phyloP scores from a whole-genome alignment of 257 asterid species.

The Scutellaria barbata region DNA sequence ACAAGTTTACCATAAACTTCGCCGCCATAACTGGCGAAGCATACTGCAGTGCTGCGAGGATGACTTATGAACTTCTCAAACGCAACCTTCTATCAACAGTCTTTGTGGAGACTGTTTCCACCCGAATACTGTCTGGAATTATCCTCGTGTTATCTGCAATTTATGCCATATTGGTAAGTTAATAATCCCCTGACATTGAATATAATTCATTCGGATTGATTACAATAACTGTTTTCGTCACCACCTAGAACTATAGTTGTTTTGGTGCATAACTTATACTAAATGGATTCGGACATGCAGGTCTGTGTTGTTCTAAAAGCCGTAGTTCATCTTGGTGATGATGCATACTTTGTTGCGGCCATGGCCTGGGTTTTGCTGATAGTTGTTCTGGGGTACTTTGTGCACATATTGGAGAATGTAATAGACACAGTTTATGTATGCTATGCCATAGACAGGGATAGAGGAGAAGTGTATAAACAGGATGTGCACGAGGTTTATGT shows the following conservation, averaged over 20 bases:
- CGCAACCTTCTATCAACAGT: constrained; percentile 94
- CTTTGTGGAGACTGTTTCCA: constrained; percentile 89
- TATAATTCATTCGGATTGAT: background rate
- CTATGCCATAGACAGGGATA: constrained; percentile 87
- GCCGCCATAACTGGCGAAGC: constrained; percentile 98
- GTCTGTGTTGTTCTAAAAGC: constrained; percentile 69
- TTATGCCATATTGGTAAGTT: constrained; percentile 82
- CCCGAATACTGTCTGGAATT: constrained; percentile 83
- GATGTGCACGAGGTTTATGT: constrained; percentile 92
- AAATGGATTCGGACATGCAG: constrained; percentile 43
- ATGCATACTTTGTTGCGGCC: constrained; percentile 71
- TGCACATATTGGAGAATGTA: constrained; percentile 76
- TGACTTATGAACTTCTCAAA: constrained; percentile 91
- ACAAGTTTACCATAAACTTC: constrained; percentile 88
- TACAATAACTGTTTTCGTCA: background rate
- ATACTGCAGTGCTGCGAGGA: constrained; percentile 83
- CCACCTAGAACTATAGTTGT: background rate
- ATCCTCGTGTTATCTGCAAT: constrained; percentile 78
- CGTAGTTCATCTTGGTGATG: constrained; percentile 59
- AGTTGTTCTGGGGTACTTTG: constrained; percentile 70
- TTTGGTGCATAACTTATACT: too few species aligned
- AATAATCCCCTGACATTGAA: background rate
- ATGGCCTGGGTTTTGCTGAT: constrained; percentile 82
- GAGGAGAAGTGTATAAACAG: constrained; percentile 84
- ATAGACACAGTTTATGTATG: constrained; percentile 87